Evolutionary conservation across 495 filamentous ascomycete species (phyloP), one percentile per base, ranked within the genome.

Genomic region (Podospora anserina): DNA sequence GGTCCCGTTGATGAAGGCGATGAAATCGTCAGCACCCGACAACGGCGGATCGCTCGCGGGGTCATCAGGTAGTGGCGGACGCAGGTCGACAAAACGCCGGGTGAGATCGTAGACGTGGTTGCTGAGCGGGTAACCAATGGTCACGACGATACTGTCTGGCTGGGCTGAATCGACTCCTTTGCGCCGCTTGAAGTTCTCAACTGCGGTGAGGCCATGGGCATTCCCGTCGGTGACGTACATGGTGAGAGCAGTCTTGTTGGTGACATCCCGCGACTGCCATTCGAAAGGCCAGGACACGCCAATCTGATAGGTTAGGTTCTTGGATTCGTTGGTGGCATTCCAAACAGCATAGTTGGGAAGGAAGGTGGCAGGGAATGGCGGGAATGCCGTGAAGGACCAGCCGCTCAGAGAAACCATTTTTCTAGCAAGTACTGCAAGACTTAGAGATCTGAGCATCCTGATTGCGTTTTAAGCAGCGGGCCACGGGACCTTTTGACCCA

Each of bases 201-300:
- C 62, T 2, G 74, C 74, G 0, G 74, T 72, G 39, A 67, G 66
- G 65, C 68, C 74, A 18, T 68, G n/a, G 7, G 74, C 74, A 61
- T 72, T 76, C n/a, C 74, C 74, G 54, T 76, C 74, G 6, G 72
- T 61, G n/a, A 72, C 68, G 62, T 74, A 74, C 66, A 71, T 67
- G 39, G 70, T 69, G 2, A 74, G 68, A 44, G 71, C 70, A 0
- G 66, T 28, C 19, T 65, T 69, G 66, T 66, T 63, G 27, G 39
- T 59, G 20, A 65, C 44, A 1, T 64, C 27, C 15, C 53, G 62
- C 34, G 71, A 71, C 5, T 66, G 63, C 71, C 69, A 74, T 20
- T 61, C 67, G 18, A 74, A 72, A 11, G 74, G 71, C 71, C 68
- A 75, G 18, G 71, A 75, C 9, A 72, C 34, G 5, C 65, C 57